Evolutionary conservation across 768 basidiomycete genomes (phyloP), one percentile per base, ranked within the genome.

Genomic region (Gymnopilus dilepis): DNA sequence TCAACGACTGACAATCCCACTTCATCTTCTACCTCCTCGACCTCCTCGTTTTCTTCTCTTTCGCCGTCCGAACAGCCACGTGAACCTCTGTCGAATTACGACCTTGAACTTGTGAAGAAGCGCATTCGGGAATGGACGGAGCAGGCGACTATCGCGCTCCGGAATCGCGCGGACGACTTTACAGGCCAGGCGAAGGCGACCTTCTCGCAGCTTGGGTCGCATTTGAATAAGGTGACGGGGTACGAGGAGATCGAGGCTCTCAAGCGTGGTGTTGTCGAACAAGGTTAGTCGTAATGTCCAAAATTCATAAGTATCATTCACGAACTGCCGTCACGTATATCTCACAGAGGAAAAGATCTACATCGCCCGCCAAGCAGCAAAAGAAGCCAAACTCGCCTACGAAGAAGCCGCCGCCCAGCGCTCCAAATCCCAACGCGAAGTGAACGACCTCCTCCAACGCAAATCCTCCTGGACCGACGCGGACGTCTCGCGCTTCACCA

Each of bases 381-480:
- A 86, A 40, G 74, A 80, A 33, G 89, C 94, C 5, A 99, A 99
- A 76, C 70, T 73, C 6, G 83, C 85, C 4, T 89, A 96, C 69
- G 91, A 93, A 59, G 76, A 82, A 58, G 92, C 95, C 0, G 92
- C 96, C n/a, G 71, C 83, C 11, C 80, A 86, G 67, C 90, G 96
- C 5, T 89, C 94, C 8, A 82, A 87, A 43, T 94, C 94, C 4
- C 97, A 99, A 73, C 87, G 92, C n/a, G 91, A 97, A 73, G 94
- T 97, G 55, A 99, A 98, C 76, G 92, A 96, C 71, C 86, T 99
- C 2, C 79, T 99, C 15, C 91, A 95, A 73, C 93, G 97, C 61
- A 99, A 99, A 78, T 90, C 90, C 1, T 80, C 75, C n/a, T 99
- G 97, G 97, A 87, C 82, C n/a, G 93, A 94, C 68, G 70, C 80